phyloP scores from a whole-genome alignment of 2,329 filamentous ascomycete genomes.

The Emergomyces africanus region DNA sequence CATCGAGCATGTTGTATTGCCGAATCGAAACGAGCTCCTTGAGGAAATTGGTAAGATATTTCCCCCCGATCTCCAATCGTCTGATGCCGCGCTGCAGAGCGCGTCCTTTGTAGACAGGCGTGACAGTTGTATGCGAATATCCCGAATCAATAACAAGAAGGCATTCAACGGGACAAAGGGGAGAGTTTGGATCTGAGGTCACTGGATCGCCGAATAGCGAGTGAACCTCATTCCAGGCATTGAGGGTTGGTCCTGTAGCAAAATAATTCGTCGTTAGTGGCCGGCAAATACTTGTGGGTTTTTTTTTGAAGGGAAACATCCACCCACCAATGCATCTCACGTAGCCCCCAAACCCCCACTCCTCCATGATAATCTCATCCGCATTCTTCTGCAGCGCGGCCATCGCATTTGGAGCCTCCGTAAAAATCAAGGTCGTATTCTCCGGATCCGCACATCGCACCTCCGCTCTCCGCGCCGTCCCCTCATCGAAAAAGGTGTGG shows the following conservation, averaged over 20 bases:
- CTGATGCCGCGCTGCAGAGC: conserved; percentile 71
- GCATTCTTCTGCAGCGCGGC: conserved; percentile 74
- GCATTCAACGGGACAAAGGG: conserved; percentile 54
- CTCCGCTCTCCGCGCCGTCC: conserved; percentile 43
- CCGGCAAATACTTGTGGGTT: neutral
- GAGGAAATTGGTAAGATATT: conserved; percentile 83
- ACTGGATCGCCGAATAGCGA: conserved; percentile 50
- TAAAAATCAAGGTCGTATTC: conserved; percentile 71
- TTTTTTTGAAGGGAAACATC: neutral
- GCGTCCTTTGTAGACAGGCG: conserved; percentile 68
- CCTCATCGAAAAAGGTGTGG: conserved; percentile 63
- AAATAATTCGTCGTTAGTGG: neutral
- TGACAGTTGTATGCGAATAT: conserved; percentile 85
- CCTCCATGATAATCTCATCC: conserved; percentile 95
- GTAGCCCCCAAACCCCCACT: conserved; percentile 86
- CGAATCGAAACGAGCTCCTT: conserved; percentile 80
- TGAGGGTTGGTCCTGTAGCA: conserved; percentile 54
- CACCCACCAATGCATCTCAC: conserved; percentile 58
- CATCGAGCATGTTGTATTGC: conserved; percentile 92
- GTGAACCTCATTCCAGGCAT: conserved; percentile 70
- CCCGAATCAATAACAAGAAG: conserved; percentile 83
- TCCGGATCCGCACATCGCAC: conserved; percentile 45
- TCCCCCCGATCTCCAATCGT: conserved; percentile 81
- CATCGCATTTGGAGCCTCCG: conserved; percentile 75
- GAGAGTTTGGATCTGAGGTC: conserved; percentile 27